Conservation (phyloP, 371 early-diverging fungal genomes). For the Chytridium lagenaria region DNA sequence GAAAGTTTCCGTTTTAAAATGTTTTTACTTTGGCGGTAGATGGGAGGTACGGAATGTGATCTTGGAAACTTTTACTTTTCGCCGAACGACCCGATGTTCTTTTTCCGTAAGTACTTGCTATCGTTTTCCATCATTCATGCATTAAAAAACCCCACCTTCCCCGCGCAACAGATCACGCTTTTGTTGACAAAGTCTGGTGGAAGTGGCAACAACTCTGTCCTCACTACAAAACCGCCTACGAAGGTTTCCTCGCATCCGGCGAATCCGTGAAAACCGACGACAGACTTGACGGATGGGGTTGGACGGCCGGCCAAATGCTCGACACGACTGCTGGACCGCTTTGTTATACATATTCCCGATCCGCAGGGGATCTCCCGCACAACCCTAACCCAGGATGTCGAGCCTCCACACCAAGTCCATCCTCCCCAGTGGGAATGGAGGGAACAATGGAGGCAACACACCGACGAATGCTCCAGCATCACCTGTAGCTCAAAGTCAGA, state of each 20-base stretch:
- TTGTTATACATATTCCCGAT: constrained; percentile 33
- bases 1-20: too few species aligned
- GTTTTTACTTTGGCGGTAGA: too few species aligned
- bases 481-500: too few species aligned
- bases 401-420: not conserved
- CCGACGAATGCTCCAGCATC: too few species aligned
- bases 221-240: constrained; percentile 27
- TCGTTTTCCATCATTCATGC: not conserved
- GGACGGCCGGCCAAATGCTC: constrained; percentile 17
- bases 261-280: constrained; percentile 10
- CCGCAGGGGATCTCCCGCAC: constrained; percentile 26
- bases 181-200: constrained; percentile 40
- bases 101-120: constrained; percentile 20
- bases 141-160: not conserved
- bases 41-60: constrained; percentile 20
- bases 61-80: constrained; percentile 31
- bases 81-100: constrained; percentile 36
- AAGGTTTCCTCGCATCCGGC: constrained; percentile 13
- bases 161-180: constrained; percentile 24
- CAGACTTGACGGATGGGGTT: constrained; percentile 17
- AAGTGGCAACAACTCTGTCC: constrained; percentile 31
- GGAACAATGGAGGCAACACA: too few species aligned
- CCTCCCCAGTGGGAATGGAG: too few species aligned
- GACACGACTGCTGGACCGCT: constrained; percentile 25
- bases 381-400: constrained; percentile 1